Evolutionary conservation across 148 eudicot genomes (phyloP), one percentile per base, ranked within the genome.

Genomic region (Agrostemma githago): DNA sequence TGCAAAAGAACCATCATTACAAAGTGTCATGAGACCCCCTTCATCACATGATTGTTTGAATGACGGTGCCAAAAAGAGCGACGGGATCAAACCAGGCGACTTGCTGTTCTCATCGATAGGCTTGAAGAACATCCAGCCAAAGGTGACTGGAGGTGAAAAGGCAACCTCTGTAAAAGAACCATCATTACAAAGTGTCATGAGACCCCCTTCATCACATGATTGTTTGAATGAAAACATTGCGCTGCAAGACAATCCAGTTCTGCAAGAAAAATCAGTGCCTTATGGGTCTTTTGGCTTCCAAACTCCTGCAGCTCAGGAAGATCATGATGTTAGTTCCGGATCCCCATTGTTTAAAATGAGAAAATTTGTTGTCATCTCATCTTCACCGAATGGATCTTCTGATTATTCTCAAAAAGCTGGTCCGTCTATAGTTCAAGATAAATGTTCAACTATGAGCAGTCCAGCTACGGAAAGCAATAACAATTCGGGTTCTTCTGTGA

Each of bases 281-380:
- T 71, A 78, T 54, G 81, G 80, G 73, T 72, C 73, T 69, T 80
- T 72, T 34, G 68, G 73, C 72, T 21, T 74, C 73, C 81, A 84
- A 72, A 75, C 84, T 61, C 74, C 78, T 75, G 66, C 68, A 66
- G 59, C 66, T 72, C 74, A 41, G 82, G 77, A 66, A 77, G 78
- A 62, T 76, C 74, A 38, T 78, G 76, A 66, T 78, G 78, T 59
- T 76, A 83, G 82, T 82, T 65, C 80, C 21, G 57, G 68, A 17
- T 79, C 84, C 79, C 83, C 87, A 17, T 66, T 78, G 69, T 83
- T 79, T 62, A 78, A 81, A 70, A 61, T 79, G 81, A 83, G 81
- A 58, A 73, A 83, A 70, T 71, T 77, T 40, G 68, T 40, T 71
- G 64, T 75, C 16, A 77, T 37, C 71, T 76, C 83, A 73, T 76